Evolutionary conservation across 169 alveolate genomes (phyloP).

Genomic region (Blepharisma undulans): DNA sequence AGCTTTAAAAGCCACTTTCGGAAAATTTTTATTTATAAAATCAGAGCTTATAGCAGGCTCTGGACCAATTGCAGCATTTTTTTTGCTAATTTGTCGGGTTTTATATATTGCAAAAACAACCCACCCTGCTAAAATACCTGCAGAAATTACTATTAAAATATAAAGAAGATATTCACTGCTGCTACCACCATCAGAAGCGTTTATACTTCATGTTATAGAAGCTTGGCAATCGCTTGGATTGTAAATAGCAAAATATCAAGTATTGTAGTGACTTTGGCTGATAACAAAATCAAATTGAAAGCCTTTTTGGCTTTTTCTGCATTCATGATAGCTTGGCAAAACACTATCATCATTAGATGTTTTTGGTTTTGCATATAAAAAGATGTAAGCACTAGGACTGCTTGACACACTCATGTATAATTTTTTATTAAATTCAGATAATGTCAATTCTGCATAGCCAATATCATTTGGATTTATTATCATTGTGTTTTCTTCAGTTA

Average conservation of each 20-base stretch:
- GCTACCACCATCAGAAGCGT: background rate
- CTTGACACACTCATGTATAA: background rate
- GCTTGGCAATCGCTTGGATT: background rate
- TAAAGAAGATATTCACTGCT: background rate
- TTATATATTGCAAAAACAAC: background rate
- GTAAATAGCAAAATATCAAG: background rate
- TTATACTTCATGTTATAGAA: background rate
- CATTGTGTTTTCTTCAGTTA: background rate
- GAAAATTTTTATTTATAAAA: background rate
- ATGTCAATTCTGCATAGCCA: background rate
- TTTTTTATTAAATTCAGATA: background rate
- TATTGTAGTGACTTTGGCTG: background rate
- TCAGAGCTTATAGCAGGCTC: background rate
- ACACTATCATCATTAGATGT: background rate
- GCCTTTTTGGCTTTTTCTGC: background rate
- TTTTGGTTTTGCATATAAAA: background rate
- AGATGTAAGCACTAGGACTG: background rate
- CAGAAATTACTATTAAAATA: background rate
- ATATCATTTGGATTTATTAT: background rate
- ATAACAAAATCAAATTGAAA: background rate
- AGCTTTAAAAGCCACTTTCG: background rate
- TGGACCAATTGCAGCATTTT: background rate
- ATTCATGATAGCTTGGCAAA: background rate
- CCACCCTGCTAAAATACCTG: background rate
- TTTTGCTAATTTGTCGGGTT: background rate